A percentile compares a stretch with the other conserved stretches of the same genome.
phyloP scores from a whole-genome alignment of 805 yeast species.

The Metschnikowia anglica region DNA sequence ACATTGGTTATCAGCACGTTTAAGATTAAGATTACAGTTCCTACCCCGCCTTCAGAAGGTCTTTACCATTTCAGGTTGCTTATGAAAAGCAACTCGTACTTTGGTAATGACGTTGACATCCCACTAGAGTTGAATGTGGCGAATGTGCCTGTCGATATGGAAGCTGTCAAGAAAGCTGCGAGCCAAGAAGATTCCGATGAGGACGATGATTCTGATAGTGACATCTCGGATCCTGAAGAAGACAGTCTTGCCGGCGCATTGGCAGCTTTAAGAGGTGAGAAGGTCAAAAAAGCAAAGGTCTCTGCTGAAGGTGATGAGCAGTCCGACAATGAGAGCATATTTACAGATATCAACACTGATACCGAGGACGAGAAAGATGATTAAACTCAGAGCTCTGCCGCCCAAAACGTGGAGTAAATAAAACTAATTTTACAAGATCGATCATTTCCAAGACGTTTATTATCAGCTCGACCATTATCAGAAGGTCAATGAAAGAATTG shows the following conservation, averaged over 20 bases:
- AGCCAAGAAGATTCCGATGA: conserved; percentile 40
- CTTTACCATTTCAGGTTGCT: conserved; percentile 65
- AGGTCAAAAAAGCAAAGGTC: conserved; percentile 41
- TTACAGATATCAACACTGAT: conserved; percentile 47
- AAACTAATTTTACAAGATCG: neutral
- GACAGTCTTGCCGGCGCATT: conserved; percentile 74
- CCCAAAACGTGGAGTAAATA: conserved; percentile 1
- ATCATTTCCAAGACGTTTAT: neutral
- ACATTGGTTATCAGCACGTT: conserved; percentile 61
- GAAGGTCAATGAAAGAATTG: conserved; percentile 32
- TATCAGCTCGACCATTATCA: conserved; percentile 11
- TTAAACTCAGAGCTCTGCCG: conserved; percentile 20
- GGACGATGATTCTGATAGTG: conserved; percentile 47
- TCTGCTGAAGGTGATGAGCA: conserved; percentile 42
- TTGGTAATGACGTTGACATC: conserved; percentile 76
- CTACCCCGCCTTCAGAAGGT: conserved; percentile 76
- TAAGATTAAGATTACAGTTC: conserved; percentile 68
- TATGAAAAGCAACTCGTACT: conserved; percentile 71
- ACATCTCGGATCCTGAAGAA: conserved; percentile 69
- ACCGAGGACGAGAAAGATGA: conserved; percentile 36
- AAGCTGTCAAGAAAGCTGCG: conserved; percentile 24
- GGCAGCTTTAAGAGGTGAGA: conserved; percentile 65
- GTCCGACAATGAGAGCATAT: conserved; percentile 38
- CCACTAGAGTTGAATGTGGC: conserved; percentile 71
- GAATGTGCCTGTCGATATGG: conserved; percentile 37